Evolutionary conservation across 495 filamentous ascomycete species (phyloP).

Genomic region (Lasiosphaeriaceae sp.): DNA sequence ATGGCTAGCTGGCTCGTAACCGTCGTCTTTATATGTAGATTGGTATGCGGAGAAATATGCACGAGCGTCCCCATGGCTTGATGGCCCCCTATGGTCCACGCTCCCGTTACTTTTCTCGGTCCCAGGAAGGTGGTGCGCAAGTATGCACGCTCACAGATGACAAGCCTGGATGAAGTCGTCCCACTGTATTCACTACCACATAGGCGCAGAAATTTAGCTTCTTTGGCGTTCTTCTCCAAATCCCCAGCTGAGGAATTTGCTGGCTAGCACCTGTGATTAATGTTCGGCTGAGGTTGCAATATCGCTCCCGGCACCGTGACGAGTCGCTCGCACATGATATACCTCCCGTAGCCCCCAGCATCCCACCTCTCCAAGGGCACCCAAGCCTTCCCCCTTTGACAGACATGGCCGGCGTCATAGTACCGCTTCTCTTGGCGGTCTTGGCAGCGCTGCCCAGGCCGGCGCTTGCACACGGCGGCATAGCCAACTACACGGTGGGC

Average conservation of each 20-base stretch:
- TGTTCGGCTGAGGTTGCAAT: background rate
- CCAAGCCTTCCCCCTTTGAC: conserved; percentile 1
- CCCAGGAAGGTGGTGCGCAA: background rate
- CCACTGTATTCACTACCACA: too few species aligned
- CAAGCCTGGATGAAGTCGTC: background rate
- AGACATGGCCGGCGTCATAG: conserved; percentile 8
- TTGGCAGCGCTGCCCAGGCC: conserved; percentile 22
- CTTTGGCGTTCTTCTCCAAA: too few species aligned
- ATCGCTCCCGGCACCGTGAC: background rate
- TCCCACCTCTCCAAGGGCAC: background rate
- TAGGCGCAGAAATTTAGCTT: too few species aligned
- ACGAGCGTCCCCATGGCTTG: background rate
- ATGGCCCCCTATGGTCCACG: background rate
- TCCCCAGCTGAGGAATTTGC: background rate
- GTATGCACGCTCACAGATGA: background rate
- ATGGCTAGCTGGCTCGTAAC: background rate
- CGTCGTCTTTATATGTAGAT: conserved; percentile 18
- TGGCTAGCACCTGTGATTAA: background rate
- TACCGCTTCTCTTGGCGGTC: conserved; percentile 22
- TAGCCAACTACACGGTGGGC: conserved; percentile 47
- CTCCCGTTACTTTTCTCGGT: background rate
- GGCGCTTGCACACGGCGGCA: conserved; percentile 40
- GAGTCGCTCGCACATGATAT: conserved; percentile 11
- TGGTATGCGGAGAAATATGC: conserved; percentile 19
- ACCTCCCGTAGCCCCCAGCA: conserved; percentile 2